These are phyloP conservation scores for Capsicum rhomboideum DNA, from an alignment of 257 asterid genomes.

Conservation along the genomic window DNA sequence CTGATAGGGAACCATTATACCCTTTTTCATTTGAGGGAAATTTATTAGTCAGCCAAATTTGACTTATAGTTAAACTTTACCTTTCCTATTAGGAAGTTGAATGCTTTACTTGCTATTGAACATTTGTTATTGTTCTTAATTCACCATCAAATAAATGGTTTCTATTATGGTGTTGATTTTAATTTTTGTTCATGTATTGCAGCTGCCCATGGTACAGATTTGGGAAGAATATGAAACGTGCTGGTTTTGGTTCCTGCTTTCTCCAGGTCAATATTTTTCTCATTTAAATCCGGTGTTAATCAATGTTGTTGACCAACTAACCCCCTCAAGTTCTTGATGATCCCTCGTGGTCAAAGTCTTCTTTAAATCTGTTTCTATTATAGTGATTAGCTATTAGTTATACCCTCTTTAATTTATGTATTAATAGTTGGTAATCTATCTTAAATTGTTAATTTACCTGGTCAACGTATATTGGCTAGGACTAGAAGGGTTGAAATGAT, in stretches of 20 bases:
- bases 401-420: not conserved
- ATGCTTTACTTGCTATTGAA: not conserved
- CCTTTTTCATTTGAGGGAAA: not conserved
- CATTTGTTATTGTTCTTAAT: not conserved
- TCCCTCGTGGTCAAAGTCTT: not conserved
- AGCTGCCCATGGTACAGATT: conserved; percentile 96
- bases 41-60: not conserved
- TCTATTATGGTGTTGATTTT: conserved; percentile 5
- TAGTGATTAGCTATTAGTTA: not conserved
- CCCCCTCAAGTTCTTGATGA: not conserved
- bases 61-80: not conserved
- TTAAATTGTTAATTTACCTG: not conserved
- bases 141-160: not conserved
- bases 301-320: not conserved
- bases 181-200: conserved; percentile 28
- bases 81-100: not conserved
- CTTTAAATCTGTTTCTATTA: not conserved
- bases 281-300: not conserved
- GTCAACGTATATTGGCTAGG: not conserved
- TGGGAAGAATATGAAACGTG: conserved; percentile 91
- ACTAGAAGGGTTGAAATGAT: not conserved
- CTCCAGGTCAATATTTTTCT: conserved; percentile 56
- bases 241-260: conserved; percentile 84
- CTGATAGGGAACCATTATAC: not conserved
- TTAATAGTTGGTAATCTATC: not conserved